A percentile compares a stretch with the other conserved stretches of the same genome.
These are phyloP conservation scores for Jatropha multifida DNA, from an alignment of 441 rosid species.

Conservation along the genomic window DNA sequence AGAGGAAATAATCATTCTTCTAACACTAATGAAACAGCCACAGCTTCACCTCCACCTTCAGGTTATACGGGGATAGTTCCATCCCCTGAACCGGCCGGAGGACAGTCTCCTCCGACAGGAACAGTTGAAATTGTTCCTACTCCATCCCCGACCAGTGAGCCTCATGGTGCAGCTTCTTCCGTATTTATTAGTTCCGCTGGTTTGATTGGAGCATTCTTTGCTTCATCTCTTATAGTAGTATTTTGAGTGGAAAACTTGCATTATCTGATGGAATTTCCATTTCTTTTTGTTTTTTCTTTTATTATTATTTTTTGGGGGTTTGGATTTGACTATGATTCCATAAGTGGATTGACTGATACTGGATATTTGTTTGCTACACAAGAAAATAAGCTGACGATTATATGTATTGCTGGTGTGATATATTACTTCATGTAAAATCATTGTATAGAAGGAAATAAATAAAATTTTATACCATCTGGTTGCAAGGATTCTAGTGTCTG, in stretches of 20 bases:
- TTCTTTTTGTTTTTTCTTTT: conserved; percentile 5
- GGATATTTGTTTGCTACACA: conserved; percentile 26
- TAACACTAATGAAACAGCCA: conserved; percentile 16
- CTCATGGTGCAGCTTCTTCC: conserved; percentile 41
- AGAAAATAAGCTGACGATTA: conserved; percentile 31
- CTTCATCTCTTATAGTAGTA: conserved; percentile 47
- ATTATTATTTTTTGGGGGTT: neutral
- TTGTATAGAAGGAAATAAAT: conserved; percentile 31
- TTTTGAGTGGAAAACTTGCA: conserved; percentile 8
- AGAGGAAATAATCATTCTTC: conserved; percentile 42
- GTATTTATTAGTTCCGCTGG: conserved; percentile 23
- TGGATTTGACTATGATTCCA: conserved; percentile 10
- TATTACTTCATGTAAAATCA: conserved; percentile 27
- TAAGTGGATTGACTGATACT: conserved; percentile 10
- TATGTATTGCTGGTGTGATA: conserved; percentile 29
- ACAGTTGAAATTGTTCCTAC: conserved; percentile 39
- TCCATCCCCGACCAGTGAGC: conserved; percentile 41
- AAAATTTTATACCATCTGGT: conserved; percentile 5
- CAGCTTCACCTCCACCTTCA: conserved; percentile 41
- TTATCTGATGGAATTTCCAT: neutral
- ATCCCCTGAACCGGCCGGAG: conserved; percentile 53
- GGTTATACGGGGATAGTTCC: conserved; percentile 20
- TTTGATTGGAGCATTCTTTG: conserved; percentile 44
- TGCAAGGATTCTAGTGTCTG: neutral
- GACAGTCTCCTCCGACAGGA: conserved; percentile 49